Evolutionary conservation across 495 filamentous ascomycete species (phyloP).

Genomic region (Neurospora sp.): DNA sequence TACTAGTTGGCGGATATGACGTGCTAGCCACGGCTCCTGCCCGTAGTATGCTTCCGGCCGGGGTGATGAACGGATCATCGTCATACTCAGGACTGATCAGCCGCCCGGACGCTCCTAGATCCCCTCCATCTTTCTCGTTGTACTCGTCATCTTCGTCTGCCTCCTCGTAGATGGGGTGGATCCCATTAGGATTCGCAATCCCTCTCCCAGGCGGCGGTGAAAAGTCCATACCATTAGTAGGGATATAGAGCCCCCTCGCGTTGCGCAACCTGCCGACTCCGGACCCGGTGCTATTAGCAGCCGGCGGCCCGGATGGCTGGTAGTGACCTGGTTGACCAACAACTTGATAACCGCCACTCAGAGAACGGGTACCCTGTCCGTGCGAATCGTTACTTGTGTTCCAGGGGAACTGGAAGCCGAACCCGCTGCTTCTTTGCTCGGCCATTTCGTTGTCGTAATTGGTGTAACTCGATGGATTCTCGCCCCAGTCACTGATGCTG

Average conservation of each 20-base stretch:
- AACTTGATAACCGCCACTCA: conserved; percentile 3
- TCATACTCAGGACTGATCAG: conserved; percentile 10
- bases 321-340: not conserved
- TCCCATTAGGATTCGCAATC: conserved; percentile 14
- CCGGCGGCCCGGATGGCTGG: not conserved
- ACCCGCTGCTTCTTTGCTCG: conserved; percentile 9
- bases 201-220: conserved; percentile 1
- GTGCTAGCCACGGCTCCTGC: not conserved
- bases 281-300: not conserved
- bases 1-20: not conserved
- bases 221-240: conserved; percentile 17
- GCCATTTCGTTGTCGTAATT: conserved; percentile 43
- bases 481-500: conserved; percentile 3
- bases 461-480: not conserved
- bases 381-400: conserved; percentile 28
- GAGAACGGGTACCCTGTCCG: conserved; percentile 23
- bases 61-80: conserved; percentile 36
- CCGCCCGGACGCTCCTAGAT: conserved; percentile 6
- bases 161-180: conserved; percentile 49
- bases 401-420: conserved; percentile 19
- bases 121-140: conserved; percentile 20
- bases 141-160: conserved; percentile 67
- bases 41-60: conserved; percentile 5
- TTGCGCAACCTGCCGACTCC: conserved; percentile 5
- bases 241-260: conserved; percentile 21